phyloP scores from a whole-genome alignment of 2,329 filamentous ascomycete species.

The Amesomyces nigricolor region DNA sequence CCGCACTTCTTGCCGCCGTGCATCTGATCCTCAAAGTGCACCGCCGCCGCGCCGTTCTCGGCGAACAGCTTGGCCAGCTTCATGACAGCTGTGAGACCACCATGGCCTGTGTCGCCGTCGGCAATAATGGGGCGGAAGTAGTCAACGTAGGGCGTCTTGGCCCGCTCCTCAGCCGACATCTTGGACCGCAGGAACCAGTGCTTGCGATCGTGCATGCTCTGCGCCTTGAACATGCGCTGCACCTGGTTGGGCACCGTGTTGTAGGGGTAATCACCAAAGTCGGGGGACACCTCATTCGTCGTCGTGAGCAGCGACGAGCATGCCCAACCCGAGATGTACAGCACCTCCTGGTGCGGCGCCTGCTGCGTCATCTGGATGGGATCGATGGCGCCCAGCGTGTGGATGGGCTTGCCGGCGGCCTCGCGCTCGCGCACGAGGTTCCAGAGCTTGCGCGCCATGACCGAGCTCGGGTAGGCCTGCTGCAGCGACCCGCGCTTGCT shows the following conservation, averaged over 20 bases:
- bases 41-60: constrained; percentile 90
- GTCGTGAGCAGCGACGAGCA: constrained; percentile 89
- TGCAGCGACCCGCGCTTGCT: constrained; percentile 85
- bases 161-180: constrained; percentile 66
- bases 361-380: constrained; percentile 99
- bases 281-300: constrained; percentile 95
- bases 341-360: constrained; percentile 87
- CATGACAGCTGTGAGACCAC: constrained; percentile 83
- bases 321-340: constrained; percentile 96
- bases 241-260: constrained; percentile 99
- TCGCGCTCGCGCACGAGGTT: constrained; percentile 75
- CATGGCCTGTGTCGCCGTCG: constrained; percentile 93
- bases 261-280: constrained; percentile 98
- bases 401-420: constrained; percentile 77
- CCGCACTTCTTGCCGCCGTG: constrained; percentile 99
- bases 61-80: constrained; percentile 97
- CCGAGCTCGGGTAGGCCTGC: constrained; percentile 82
- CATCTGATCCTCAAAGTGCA: constrained; percentile 96
- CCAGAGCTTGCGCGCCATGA: constrained; percentile 94
- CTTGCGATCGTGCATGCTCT: constrained; percentile 94
- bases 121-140: constrained; percentile 93
- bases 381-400: constrained; percentile 97
- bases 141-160: constrained; percentile 75
- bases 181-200: constrained; percentile 83
- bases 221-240: constrained; percentile 90